Base-by-base conservation (phyloP, 164 flowering plant species). In the Berberis thunbergii region DNA sequence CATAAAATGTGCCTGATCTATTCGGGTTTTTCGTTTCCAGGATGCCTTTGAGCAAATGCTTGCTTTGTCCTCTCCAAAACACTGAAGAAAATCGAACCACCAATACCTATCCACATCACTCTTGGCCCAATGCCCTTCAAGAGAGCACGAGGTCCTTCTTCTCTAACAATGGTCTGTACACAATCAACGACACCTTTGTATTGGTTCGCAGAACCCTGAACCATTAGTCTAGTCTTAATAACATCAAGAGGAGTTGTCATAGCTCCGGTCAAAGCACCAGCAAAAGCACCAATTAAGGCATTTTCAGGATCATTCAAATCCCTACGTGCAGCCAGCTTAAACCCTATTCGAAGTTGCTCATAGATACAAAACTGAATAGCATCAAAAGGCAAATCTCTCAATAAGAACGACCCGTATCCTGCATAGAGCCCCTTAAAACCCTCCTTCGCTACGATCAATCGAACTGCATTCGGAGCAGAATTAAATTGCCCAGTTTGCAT, bases 381-480 rank as follows among this genome's bases (percentile, higher is more conserved):
- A 69, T 94, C 97, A 74, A 94, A 94, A 13, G 98, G 98, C 78
- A 94, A 80, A 79, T 94, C 98, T 69, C 98, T 80, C 66, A 94
- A 64, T 64, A 94, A 70, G 68, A 94, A 91, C 4, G 98, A 94
- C 53, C 96, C 80, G 75, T 87, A 94, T 64, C 98, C 98, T 96
- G 96, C 98, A 84, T 78, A 94, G 44, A 91, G 81, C 45, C 98
- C 97, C 79, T 68, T 87, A 63, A 88, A 80, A 1, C 97, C 98
- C 74, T 94, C 97, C 58, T 81, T 86, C 0, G 89, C 66, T 57
- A 83, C 79, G 72, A 87, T 91, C 57, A 81, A 73, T 53, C 87
- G 86, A 38, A 88, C 88, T 64, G 98, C 98, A 70, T 75, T 70
- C 43, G 95, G 85, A 53, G 97, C 96, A 55, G 97, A 84, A 65